These are phyloP conservation scores for Coleophoma cylindrospora DNA, from an alignment of 2,329 filamentous ascomycete genomes.

Conservation along the genomic window DNA sequence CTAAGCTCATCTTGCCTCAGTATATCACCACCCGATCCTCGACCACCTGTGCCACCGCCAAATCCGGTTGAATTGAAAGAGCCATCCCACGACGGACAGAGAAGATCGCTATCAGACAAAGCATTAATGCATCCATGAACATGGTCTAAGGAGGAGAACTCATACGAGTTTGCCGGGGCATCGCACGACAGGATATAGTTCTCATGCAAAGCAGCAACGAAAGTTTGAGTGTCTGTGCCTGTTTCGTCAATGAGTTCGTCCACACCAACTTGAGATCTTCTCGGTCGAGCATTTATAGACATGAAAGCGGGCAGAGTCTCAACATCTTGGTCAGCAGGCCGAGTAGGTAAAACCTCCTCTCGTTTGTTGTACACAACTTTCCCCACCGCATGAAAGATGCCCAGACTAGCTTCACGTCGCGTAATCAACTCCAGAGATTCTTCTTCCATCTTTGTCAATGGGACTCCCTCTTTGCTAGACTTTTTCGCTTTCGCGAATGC, in stretches of 20 bases:
- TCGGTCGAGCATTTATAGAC: conserved; percentile 51
- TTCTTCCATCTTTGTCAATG: conserved; percentile 70
- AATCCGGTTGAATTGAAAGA: conserved; percentile 60
- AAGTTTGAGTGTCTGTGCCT: conserved; percentile 86
- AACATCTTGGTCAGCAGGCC: conserved; percentile 32
- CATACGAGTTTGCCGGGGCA: conserved; percentile 40
- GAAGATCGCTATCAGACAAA: conserved; percentile 81
- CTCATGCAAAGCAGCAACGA: conserved; percentile 85
- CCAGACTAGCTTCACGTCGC: conserved; percentile 82
- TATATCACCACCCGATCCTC: conserved; percentile 62
- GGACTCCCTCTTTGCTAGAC: conserved; percentile 46
- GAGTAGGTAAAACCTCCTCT: conserved; percentile 43
- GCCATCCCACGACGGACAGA: conserved; percentile 67
- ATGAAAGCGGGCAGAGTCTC: conserved; percentile 58
- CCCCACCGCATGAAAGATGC: conserved; percentile 93
- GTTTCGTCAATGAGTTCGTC: conserved; percentile 87
- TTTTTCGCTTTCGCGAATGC: conserved; percentile 63
- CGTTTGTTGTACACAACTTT: conserved; percentile 97
- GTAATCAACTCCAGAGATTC: conserved; percentile 78
- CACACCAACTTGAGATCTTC: conserved; percentile 59
- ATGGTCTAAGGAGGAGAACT: conserved; percentile 65
- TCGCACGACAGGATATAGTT: conserved; percentile 88
- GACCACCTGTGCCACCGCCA: conserved; percentile 37
- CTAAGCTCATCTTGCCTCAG: conserved; percentile 90
- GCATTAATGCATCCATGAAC: conserved; percentile 81